Conservation (phyloP, 2,329 filamentous ascomycete genomes). For the Penicillium thymicola region DNA sequence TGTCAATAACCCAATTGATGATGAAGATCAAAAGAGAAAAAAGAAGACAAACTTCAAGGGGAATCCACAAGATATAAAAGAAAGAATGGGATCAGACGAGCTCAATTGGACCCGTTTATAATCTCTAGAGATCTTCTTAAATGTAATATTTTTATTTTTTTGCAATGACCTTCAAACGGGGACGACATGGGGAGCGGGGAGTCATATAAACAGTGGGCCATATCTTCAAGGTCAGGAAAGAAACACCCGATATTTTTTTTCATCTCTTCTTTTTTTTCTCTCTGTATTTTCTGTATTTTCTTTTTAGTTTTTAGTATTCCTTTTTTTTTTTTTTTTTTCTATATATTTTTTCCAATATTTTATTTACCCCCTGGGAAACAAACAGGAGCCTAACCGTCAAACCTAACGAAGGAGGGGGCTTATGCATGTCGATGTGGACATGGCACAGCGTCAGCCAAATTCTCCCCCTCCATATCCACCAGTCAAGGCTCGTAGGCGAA, state of each 20-base stretch:
- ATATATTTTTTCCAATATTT: neutral
- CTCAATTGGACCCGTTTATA: conserved; percentile 14
- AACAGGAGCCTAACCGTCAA: conserved; percentile 39
- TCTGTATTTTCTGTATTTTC: neutral
- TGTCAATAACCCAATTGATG: conserved; percentile 1
- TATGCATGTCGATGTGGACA: conserved; percentile 39
- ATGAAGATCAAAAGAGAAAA: conserved; percentile 10
- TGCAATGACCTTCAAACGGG: conserved; percentile 13
- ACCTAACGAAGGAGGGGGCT: conserved; percentile 33
- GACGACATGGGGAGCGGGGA: conserved; percentile 36
- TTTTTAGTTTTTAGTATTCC: neutral
- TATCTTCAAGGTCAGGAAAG: conserved; percentile 20
- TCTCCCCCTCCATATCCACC: conserved; percentile 32
- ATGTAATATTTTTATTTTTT: neutral
- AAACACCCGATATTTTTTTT: conserved; percentile 9
- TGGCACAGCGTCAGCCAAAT: conserved; percentile 34
- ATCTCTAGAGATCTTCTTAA: conserved; percentile 18
- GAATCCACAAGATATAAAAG: conserved; percentile 9
- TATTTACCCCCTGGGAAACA: conserved; percentile 25
- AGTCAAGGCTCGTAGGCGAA: conserved; percentile 30
- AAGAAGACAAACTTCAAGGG: conserved; percentile 3
- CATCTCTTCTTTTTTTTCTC: neutral
- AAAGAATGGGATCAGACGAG: conserved; percentile 8
- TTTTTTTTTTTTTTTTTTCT: conserved; percentile 4
- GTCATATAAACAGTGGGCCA: conserved; percentile 39